phyloP scores from a whole-genome alignment of 805 yeast genomes.

The Ogataea paradorogensis region DNA sequence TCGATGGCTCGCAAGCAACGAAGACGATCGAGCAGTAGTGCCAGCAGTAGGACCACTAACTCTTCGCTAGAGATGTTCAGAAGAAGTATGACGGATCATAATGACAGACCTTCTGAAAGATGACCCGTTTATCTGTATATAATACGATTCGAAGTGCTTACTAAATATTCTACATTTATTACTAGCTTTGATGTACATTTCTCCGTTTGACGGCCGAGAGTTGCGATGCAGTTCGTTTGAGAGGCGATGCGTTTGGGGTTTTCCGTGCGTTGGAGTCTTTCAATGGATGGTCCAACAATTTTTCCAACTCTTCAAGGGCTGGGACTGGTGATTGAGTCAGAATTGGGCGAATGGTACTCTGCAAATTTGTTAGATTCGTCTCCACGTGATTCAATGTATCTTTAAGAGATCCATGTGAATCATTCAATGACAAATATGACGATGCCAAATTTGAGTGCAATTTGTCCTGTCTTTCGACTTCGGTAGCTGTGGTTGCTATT shows the following conservation, averaged over 20 bases:
- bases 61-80: constrained; percentile 43
- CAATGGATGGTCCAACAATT: constrained; percentile 2
- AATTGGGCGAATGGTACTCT: not conserved
- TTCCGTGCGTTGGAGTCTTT: not conserved
- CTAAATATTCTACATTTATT: not conserved
- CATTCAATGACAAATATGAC: constrained; percentile 5
- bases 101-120: constrained; percentile 32
- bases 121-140: constrained; percentile 1
- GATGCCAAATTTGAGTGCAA: not conserved
- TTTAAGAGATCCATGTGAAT: constrained; percentile 1
- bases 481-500: not conserved
- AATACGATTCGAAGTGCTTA: not conserved
- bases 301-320: constrained; percentile 2
- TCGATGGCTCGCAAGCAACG: constrained; percentile 84
- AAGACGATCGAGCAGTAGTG: constrained; percentile 53
- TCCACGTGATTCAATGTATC: constrained; percentile 5
- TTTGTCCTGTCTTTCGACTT: not conserved
- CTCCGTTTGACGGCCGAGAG: constrained; percentile 5
- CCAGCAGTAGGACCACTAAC: constrained; percentile 32
- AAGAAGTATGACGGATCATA: constrained; percentile 34
- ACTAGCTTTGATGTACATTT: constrained; percentile 1
- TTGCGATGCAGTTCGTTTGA: constrained; percentile 2
- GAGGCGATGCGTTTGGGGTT: constrained; percentile 3
- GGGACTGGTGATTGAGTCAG: not conserved
- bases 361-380: constrained; percentile 4